phyloP scores from a whole-genome alignment of 2,329 filamentous ascomycete genomes.

The Alternaria infectoria region DNA sequence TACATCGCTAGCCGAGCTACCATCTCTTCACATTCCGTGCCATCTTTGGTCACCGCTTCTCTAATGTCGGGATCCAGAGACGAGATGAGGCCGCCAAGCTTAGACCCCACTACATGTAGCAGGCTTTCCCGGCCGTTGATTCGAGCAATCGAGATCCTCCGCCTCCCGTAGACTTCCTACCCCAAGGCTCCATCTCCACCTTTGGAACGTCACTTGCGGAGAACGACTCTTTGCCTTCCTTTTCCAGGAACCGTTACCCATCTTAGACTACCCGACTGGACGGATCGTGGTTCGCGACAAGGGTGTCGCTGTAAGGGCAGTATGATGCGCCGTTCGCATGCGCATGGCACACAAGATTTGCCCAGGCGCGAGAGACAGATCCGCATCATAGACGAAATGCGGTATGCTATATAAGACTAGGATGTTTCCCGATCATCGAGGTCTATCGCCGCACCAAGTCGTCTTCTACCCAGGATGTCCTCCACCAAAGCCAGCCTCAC shows the following conservation, averaged over 20 bases:
- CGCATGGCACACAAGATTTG: not conserved
- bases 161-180: not conserved
- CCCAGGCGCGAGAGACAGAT: not conserved
- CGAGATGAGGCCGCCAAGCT: not conserved
- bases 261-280: not conserved
- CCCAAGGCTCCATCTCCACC: not conserved
- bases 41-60: too few species aligned
- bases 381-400: not conserved
- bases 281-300: not conserved
- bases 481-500: not conserved
- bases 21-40: too few species aligned
- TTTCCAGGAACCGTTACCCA: not conserved
- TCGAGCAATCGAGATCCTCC: not conserved
- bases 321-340: not conserved
- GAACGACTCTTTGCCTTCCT: not conserved
- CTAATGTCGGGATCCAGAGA: not conserved
- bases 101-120: not conserved
- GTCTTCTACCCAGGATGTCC: not conserved
- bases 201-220: not conserved
- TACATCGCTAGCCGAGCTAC: too few species aligned
- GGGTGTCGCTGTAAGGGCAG: not conserved
- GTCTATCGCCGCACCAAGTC: not conserved
- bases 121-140: not conserved
- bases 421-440: not conserved
- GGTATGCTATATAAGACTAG: not conserved